A percentile compares a stretch with the other conserved stretches of the same genome.
phyloP scores from a whole-genome alignment of 139 green algal genomes.

The Coelastrella sp. region DNA sequence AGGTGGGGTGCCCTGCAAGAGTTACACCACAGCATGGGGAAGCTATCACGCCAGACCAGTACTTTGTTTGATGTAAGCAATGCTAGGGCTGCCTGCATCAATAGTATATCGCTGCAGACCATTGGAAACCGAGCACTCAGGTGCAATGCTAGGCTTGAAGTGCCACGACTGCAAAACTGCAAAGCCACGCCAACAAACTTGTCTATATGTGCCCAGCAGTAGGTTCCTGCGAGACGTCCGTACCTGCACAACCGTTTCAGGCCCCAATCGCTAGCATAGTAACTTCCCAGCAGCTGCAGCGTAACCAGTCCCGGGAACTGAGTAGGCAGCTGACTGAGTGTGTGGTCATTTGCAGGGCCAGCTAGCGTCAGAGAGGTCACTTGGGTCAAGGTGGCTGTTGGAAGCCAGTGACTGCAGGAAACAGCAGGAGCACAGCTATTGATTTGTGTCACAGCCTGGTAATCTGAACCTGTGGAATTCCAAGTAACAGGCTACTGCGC shows the following conservation, averaged over 20 bases:
- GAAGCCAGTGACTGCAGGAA: conserved; percentile 43
- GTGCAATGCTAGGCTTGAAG: no score
- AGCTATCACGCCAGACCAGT: background rate
- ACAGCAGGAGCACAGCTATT: background rate
- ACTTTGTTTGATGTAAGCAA: no score
- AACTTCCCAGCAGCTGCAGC: conserved; percentile 37
- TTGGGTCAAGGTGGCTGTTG: background rate
- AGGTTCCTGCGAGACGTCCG: no score
- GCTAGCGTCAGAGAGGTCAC: conserved; percentile 21
- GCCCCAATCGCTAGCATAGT: conserved; percentile 29
- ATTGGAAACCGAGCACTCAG: no score
- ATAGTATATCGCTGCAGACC: no score
- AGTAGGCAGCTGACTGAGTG: conserved; percentile 1
- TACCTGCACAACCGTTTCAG: conserved; percentile 22
- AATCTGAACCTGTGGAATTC: no score
- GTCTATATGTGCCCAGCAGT: no score
- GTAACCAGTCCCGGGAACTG: conserved; percentile 24
- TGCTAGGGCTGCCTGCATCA: no score
- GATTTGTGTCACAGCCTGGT: no score
- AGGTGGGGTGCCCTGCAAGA: conserved; percentile 1
- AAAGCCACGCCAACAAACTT: no score
- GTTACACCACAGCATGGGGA: background rate
- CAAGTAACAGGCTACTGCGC: no score
- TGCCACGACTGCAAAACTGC: no score
- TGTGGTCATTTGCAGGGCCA: conserved; percentile 16